Evolutionary conservation across 345 rosid genomes (phyloP).

Genomic region (Bruguiera gymnorhiza): DNA sequence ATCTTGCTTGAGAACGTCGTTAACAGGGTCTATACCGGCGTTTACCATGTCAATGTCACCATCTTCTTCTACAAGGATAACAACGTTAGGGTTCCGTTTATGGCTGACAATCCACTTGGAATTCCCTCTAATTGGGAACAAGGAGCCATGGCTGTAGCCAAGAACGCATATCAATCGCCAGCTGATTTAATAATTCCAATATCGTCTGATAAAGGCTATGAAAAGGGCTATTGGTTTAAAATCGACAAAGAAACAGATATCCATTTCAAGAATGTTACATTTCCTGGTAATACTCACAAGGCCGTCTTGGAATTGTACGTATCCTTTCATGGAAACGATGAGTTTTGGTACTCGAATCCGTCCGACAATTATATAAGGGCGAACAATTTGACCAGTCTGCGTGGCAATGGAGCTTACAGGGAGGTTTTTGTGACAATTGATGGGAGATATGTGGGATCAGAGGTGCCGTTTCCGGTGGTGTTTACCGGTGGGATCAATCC

Average conservation of each 20-base stretch:
- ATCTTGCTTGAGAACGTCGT: constrained; percentile 93
- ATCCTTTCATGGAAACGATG: constrained; percentile 82
- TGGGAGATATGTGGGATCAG: constrained; percentile 63
- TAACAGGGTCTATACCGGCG: constrained; percentile 62
- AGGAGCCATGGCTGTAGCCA: neutral
- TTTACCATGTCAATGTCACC: constrained; percentile 60
- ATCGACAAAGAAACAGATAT: constrained; percentile 50
- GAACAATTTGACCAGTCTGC: constrained; percentile 53
- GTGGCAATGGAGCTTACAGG: constrained; percentile 70
- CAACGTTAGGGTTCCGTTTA: constrained; percentile 18
- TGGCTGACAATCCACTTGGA: neutral
- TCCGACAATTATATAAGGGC: constrained; percentile 54
- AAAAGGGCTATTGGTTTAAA: constrained; percentile 61
- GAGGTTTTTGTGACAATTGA: constrained; percentile 70
- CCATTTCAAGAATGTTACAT: constrained; percentile 36
- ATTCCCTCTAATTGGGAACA: neutral
- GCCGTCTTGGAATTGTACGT: constrained; percentile 62
- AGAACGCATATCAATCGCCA: constrained; percentile 38
- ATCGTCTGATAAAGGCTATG: constrained; percentile 20
- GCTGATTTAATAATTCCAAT: constrained; percentile 71
- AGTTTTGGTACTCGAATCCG: constrained; percentile 94
- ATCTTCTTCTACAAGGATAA: constrained; percentile 51
- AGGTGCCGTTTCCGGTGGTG: constrained; percentile 70
- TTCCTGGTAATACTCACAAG: constrained; percentile 59
- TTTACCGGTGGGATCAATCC: constrained; percentile 89